Evolutionary conservation across 2,329 filamentous ascomycete genomes (phyloP).

Genomic region (Xylariaceae sp.): DNA sequence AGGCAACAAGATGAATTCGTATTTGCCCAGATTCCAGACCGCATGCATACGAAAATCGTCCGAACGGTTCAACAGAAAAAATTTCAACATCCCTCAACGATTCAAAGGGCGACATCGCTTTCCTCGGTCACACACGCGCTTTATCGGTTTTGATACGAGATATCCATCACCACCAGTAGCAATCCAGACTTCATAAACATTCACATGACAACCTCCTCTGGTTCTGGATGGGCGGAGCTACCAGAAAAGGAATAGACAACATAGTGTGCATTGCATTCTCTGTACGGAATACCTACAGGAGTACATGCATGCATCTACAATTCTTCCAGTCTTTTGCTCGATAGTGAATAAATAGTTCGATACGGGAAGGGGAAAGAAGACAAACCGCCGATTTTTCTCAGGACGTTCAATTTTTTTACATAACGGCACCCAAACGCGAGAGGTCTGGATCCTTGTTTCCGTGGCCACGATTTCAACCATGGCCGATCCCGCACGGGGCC

Average conservation of each 20-base stretch:
- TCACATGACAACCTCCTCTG: not conserved
- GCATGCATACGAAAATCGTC: no score
- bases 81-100: no score
- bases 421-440: not conserved
- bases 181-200: no score
- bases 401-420: not conserved
- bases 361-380: not conserved
- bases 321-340: not conserved
- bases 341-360: not conserved
- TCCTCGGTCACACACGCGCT: no score
- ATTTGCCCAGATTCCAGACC: no score
- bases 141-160: no score
- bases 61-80: no score
- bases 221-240: constrained; percentile 10
- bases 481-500: not conserved
- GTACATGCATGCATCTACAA: no score
- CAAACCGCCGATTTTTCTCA: not conserved
- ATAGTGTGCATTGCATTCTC: not conserved
- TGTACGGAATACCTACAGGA: no score
- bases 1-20: no score
- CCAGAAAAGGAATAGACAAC: constrained; percentile 9
- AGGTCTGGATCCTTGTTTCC: not conserved
- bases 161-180: no score
- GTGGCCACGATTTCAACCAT: not conserved
- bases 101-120: no score